A percentile compares a stretch with the other conserved stretches of the same genome.
Evolutionary conservation across 2,329 filamentous ascomycete species (phyloP).

Genomic region (Xenosphaeropsis pyriputrescens): DNA sequence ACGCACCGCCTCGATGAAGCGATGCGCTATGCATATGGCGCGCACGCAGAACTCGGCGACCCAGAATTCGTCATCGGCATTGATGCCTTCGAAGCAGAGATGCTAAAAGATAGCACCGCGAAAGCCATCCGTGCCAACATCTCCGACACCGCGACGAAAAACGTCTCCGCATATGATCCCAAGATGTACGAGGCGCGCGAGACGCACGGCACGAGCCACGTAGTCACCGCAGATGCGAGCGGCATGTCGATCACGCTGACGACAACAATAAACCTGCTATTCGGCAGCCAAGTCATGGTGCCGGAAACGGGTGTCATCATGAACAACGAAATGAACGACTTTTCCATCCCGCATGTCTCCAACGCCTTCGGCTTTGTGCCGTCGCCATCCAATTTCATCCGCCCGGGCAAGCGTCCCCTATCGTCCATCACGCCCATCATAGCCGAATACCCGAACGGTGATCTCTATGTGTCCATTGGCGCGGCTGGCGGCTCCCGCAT

Average conservation of each 20-base stretch:
- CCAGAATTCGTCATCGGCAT: constrained; percentile 57
- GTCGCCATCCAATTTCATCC: constrained; percentile 66
- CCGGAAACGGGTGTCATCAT: constrained; percentile 42
- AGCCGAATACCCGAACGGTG: constrained; percentile 48
- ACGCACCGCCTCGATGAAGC: constrained; percentile 78
- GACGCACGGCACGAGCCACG: constrained; percentile 60
- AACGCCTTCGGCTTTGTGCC: constrained; percentile 84
- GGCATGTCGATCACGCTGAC: constrained; percentile 72
- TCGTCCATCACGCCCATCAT: constrained; percentile 74
- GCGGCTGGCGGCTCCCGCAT: constrained; percentile 74
- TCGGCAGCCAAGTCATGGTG: constrained; percentile 66
- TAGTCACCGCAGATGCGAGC: constrained; percentile 54
- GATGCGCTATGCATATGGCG: constrained; percentile 77
- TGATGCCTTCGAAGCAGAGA: constrained; percentile 44
- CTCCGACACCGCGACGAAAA: constrained; percentile 54
- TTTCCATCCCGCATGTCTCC: constrained; percentile 62
- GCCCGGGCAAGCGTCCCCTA: constrained; percentile 66
- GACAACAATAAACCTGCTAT: constrained; percentile 78
- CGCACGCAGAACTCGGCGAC: constrained; percentile 69
- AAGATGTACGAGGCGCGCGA: constrained; percentile 48
- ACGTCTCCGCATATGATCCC: constrained; percentile 62
- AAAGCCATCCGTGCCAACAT: constrained; percentile 50
- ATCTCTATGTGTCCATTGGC: constrained; percentile 54
- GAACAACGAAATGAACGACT: constrained; percentile 63
- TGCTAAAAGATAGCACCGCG: constrained; percentile 50